Conservation (phyloP, 768 basidiomycete species). For the Xerocomellus chrysenteron region DNA sequence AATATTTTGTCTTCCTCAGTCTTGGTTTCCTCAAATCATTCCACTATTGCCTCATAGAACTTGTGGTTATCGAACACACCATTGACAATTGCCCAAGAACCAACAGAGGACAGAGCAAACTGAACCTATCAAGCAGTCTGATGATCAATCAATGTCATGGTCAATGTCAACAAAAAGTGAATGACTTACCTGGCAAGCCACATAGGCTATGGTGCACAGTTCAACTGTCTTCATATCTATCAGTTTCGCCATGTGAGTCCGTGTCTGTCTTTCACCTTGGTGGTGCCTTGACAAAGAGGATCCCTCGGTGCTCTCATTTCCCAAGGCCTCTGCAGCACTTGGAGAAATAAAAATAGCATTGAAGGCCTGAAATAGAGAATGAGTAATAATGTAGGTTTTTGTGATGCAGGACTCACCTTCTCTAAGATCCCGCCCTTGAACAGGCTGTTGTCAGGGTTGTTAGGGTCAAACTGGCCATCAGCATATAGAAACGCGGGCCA, state of each 20-base stretch:
- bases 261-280: too few species aligned
- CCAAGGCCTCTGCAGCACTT: neutral
- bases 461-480: neutral
- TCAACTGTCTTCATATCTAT: too few species aligned
- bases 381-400: neutral
- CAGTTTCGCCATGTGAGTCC: too few species aligned
- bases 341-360: constrained; percentile 2
- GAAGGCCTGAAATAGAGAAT: neutral
- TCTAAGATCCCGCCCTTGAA: neutral
- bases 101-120: neutral
- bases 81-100: neutral
- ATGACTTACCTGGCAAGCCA: neutral
- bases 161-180: too few species aligned
- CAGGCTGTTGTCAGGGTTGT: neutral
- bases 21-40: neutral
- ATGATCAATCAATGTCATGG: too few species aligned
- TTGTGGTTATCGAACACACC: neutral
- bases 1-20: too few species aligned
- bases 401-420: neutral
- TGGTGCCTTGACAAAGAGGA: neutral
- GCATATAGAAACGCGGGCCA: constrained; percentile 6
- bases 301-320: neutral
- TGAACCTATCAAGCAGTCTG: neutral
- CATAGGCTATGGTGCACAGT: constrained; percentile 1
- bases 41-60: constrained; percentile 1